These are phyloP conservation scores for Plectosphaerella sp. DNA, from an alignment of 2,329 filamentous ascomycete genomes.

Conservation along the genomic window DNA sequence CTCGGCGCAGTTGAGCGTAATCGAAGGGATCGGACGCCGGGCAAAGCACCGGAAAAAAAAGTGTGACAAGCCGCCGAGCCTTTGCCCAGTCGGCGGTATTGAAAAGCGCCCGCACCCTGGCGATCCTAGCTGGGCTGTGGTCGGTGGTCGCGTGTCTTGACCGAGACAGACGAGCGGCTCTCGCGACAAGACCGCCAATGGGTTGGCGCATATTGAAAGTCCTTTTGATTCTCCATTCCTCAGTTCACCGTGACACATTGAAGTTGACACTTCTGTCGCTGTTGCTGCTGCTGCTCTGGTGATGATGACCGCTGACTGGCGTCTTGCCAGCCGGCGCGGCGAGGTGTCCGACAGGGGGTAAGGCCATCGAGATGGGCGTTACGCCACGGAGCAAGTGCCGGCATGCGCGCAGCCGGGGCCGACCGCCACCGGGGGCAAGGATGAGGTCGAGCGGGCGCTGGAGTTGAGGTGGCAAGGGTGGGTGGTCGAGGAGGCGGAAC, in stretches of 20 bases:
- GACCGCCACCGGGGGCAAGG: no score
- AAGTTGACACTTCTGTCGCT: no score
- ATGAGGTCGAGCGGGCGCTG: no score
- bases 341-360: no score
- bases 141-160: not conserved
- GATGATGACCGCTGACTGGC: no score
- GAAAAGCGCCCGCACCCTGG: not conserved
- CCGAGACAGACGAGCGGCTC: not conserved
- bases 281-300: no score
- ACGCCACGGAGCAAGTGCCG: no score
- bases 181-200: not conserved
- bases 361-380: no score
- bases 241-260: not conserved
- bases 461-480: no score
- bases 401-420: no score
- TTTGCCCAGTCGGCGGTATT: not conserved
- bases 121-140: not conserved
- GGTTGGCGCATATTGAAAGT: not conserved
- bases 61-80: slow-evolving; percentile 1
- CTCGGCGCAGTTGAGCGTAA: not conserved
- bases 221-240: not conserved
- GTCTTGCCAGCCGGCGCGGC: no score
- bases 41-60: not conserved
- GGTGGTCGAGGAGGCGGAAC: no score
- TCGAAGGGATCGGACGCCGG: not conserved